Base-by-base conservation (phyloP, 306 rosid species). In the Trifolium subterraneum region DNA sequence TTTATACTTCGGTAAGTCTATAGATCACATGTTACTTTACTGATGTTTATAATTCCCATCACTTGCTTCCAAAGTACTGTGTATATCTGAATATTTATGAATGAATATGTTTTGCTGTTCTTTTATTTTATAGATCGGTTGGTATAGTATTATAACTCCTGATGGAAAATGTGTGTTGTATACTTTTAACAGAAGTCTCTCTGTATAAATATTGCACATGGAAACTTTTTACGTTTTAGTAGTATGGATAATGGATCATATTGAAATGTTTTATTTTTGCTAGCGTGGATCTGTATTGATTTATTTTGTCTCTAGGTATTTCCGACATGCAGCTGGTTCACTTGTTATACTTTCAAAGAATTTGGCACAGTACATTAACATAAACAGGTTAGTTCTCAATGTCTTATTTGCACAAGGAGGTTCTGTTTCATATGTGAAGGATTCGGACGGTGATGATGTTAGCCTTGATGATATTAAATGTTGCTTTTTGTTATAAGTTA, bases 301-400 rank as follows among this genome's bases (percentile, higher is more conserved):
- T 50, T 66, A 14, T 80, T 75, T 72, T 70, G 54, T 59, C 76
- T 75, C 73, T 79, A 95, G 99, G 89, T 95, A 92, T 81, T 95
- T 95, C 79, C 97, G 98, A 69, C 99, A 95, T 83, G 99, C 99
- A 0, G 76, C 88, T 74, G 87, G 92, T 65, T 68, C 95, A 15
- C 98, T 95, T 70, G 36, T 92, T 68, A 92, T 92, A 80, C 92
- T 95, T 79, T 88, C 99, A 54, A 92, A 90, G 91, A 92, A 87
- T 81, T 86, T 92, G 85, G 96, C 92, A 15, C 92, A 82, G 79
- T 95, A 90, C 80, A 77, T 95, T 61, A 82, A 90, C 83, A 80
- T 95, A 68, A 95, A 95, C 98, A 92, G 99, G 99, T 95, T 79
- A 47, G 90, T 82, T 73, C 51, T 74, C 12, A 48, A 27, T 47